Conservation (phyloP, 2,329 filamentous ascomycete genomes). For the Penicillium sumatraense region DNA sequence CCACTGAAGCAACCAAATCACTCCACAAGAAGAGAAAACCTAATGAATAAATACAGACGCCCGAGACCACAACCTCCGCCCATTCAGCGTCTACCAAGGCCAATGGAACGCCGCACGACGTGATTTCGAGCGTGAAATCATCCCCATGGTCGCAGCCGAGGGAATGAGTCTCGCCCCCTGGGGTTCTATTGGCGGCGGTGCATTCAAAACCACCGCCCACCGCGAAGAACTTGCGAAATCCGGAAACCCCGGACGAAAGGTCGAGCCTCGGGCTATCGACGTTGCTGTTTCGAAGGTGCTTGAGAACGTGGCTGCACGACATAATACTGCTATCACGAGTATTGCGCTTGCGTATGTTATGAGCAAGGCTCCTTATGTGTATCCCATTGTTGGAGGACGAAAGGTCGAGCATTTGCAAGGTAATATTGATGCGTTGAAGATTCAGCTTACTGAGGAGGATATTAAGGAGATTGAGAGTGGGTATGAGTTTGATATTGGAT, state of each 20-base stretch:
- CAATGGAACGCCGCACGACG: constrained; percentile 42
- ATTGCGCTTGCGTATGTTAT: constrained; percentile 75
- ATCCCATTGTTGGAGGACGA: constrained; percentile 72
- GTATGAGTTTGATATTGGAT: constrained; percentile 56
- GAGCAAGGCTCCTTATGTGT: constrained; percentile 72
- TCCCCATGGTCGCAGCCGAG: constrained; percentile 41
- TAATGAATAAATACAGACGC: constrained; percentile 32
- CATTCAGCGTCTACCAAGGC: constrained; percentile 44
- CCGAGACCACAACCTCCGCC: constrained; percentile 39
- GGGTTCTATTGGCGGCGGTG: constrained; percentile 60
- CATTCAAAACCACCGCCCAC: constrained; percentile 55
- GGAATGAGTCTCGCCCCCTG: constrained; percentile 59
- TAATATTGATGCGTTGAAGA: constrained; percentile 70
- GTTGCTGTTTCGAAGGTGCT: constrained; percentile 58
- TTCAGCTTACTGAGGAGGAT: constrained; percentile 38
- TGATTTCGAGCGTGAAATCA: constrained; percentile 46
- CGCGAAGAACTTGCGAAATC: constrained; percentile 47
- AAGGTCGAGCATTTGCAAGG: constrained; percentile 71
- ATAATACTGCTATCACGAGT: constrained; percentile 62
- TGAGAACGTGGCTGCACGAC: constrained; percentile 62
- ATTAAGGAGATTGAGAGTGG: constrained; percentile 60
- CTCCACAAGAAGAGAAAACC: background rate
- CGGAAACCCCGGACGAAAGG: constrained; percentile 45
- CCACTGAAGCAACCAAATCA: background rate
- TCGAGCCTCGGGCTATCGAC: constrained; percentile 45